These are phyloP conservation scores for Phoma herbarum DNA, from an alignment of 2,329 filamentous ascomycete species.

Conservation along the genomic window DNA sequence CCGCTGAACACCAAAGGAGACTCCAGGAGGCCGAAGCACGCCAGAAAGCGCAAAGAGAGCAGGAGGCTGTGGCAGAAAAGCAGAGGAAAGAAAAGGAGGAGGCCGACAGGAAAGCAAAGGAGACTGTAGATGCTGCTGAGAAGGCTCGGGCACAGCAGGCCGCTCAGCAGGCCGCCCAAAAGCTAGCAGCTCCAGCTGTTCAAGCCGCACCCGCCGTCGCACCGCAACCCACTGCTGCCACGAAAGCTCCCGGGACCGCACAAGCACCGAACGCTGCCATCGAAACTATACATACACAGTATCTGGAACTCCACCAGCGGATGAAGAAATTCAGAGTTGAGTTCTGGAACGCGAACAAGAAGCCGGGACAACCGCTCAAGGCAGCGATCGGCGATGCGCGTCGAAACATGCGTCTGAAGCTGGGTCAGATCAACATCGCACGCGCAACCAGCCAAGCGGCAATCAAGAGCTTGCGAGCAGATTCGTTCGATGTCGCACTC, in stretches of 20 bases:
- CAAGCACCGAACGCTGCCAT: conserved; percentile 32
- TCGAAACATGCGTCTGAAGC: conserved; percentile 40
- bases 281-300: conserved; percentile 46
- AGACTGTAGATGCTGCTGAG: conserved; percentile 38
- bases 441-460: conserved; percentile 38
- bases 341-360: conserved; percentile 39
- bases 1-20: conserved; percentile 38
- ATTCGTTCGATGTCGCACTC: conserved; percentile 40
- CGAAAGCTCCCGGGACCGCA: conserved; percentile 16
- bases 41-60: conserved; percentile 42
- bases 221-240: conserved; percentile 7
- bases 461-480: conserved; percentile 41
- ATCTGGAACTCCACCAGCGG: conserved; percentile 46
- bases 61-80: conserved; percentile 40
- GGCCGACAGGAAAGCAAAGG: conserved; percentile 41
- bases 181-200: conserved; percentile 19
- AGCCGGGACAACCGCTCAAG: conserved; percentile 39
- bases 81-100: conserved; percentile 43
- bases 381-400: conserved; percentile 43
- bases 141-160: conserved; percentile 35
- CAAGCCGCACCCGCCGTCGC: conserved; percentile 18
- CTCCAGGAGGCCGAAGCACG: conserved; percentile 44
- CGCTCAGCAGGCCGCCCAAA: conserved; percentile 12
- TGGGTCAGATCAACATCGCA: conserved; percentile 48
- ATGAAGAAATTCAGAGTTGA: conserved; percentile 50